Evolutionary conservation across 192 early-diverging fungal genomes (phyloP), one percentile per base, ranked within the genome.

Genomic region (Coemansia sp.): DNA sequence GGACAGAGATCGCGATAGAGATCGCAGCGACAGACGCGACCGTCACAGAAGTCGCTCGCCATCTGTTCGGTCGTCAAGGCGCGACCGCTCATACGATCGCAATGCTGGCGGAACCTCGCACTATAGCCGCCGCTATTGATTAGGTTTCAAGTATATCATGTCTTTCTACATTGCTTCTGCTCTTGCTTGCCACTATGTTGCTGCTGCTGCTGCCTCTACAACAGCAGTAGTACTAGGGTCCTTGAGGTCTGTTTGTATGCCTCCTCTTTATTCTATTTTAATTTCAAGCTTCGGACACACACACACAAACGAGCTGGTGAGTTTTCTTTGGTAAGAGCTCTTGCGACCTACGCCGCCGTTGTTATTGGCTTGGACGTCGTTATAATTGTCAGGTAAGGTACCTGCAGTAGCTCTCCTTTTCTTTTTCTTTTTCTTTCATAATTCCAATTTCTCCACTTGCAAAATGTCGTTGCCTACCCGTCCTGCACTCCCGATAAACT

Each of bases 61-160:
- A 30, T 74, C 79, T 11, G n/a, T 62, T 19, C 73, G 78, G 8
- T 17, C 74, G 4, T 57, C 69, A 14, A 66, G 75, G 30, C 74
- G 80, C 53, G 75, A 77, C n/a, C 80, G 80, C 71, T 82, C 80
- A 39, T 44, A 75, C 16, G 78, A 80, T 26, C 78, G 70, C 19
- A 28, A n/a, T 35, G 55, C 16, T 11, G 58, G 68, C 21, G 64
- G 69, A n/a, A 39, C 60, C 66, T 75, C 74, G 47, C 53, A 70
- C 58, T 63, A 78, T 43, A 67, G 67, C 49, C 76, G 76, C 37
- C 70, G 71, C 39, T 61, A 67, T 32, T 76, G 64, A 68, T 26
- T 32, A 28, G 67, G 67, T 57, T 40, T 30, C 55, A 60, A 30
- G 40, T 58, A 33, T 42, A 35, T 44, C 47, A 28, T 52, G 33